These are phyloP conservation scores for Pelargonium fulgidum DNA, from an alignment of 441 rosid genomes.

Conservation along the genomic window DNA sequence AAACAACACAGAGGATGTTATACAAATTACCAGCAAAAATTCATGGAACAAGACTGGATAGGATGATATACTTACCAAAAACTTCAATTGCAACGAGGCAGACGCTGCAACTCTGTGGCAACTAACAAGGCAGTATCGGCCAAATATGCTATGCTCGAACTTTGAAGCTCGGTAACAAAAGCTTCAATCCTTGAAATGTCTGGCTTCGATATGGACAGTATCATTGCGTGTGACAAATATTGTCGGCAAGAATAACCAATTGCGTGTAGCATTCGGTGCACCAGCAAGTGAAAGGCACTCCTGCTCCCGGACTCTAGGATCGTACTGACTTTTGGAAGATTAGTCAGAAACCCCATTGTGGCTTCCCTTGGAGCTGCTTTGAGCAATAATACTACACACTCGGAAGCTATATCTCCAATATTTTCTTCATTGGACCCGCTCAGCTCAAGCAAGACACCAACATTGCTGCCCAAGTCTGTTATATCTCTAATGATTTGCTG, in stretches of 20 bases:
- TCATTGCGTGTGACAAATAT: conserved; percentile 72
- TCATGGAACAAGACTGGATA: neutral
- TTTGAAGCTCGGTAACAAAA: conserved; percentile 53
- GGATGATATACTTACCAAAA: conserved; percentile 9
- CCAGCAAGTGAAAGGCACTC: conserved; percentile 33
- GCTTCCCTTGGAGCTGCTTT: conserved; percentile 95
- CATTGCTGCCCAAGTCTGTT: conserved; percentile 64
- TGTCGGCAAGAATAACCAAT: conserved; percentile 78
- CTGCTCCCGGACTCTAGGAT: conserved; percentile 59
- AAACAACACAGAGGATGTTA: conserved; percentile 2
- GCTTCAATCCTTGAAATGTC: conserved; percentile 61
- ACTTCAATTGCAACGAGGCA: conserved; percentile 53
- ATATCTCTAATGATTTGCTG: conserved; percentile 62
- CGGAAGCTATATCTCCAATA: conserved; percentile 67
- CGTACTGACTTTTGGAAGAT: conserved; percentile 58
- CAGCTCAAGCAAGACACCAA: conserved; percentile 58
- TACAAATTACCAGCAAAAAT: neutral
- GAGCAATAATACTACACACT: conserved; percentile 60
- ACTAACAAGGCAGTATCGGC: conserved; percentile 50
- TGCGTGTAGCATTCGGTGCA: conserved; percentile 70
- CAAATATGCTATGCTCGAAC: conserved; percentile 41
- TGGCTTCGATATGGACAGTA: conserved; percentile 55
- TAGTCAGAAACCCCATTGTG: conserved; percentile 70
- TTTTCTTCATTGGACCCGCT: conserved; percentile 40
- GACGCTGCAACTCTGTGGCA: conserved; percentile 58